Evolutionary conservation across 179 eudicot genomes (phyloP).

Genomic region (Camellia oleifera): DNA sequence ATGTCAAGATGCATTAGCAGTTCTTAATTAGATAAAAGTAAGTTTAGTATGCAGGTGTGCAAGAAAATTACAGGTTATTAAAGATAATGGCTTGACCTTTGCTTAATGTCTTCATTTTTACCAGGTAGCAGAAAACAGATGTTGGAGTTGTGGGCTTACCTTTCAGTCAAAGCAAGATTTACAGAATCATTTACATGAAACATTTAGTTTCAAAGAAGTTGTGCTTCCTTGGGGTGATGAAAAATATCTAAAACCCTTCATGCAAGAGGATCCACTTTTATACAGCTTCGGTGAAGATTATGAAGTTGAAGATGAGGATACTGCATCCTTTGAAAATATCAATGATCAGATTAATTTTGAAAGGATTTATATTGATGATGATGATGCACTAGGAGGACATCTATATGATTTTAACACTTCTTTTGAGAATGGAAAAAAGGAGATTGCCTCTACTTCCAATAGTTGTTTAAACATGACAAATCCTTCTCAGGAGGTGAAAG

Average conservation of each 20-base stretch:
- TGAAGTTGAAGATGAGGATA: conserved; percentile 55
- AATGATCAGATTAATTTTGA: conserved; percentile 36
- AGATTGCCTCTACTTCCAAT: conserved; percentile 22
- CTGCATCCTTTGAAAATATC: conserved; percentile 31
- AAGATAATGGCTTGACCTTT: neutral
- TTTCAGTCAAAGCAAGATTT: conserved; percentile 48
- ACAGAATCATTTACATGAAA: conserved; percentile 50
- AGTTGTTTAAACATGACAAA: conserved; percentile 13
- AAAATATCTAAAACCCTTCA: conserved; percentile 59
- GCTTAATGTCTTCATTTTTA: conserved; percentile 8
- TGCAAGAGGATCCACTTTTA: conserved; percentile 75
- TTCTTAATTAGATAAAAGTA: neutral
- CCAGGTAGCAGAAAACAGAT: conserved; percentile 62
- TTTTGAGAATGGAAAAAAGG: conserved; percentile 31
- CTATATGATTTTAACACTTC: conserved; percentile 10
- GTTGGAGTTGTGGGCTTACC: conserved; percentile 63
- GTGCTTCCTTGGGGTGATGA: conserved; percentile 68
- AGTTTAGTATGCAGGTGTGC: neutral
- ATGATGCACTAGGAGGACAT: conserved; percentile 24
- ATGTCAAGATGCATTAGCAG: neutral
- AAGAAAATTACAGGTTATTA: neutral
- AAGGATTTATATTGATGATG: conserved; percentile 39
- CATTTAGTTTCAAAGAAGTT: conserved; percentile 25
- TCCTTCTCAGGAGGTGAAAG: conserved; percentile 24
- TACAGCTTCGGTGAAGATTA: conserved; percentile 71